phyloP scores from a whole-genome alignment of 768 basidiomycete genomes.

The Boletus sp. region DNA sequence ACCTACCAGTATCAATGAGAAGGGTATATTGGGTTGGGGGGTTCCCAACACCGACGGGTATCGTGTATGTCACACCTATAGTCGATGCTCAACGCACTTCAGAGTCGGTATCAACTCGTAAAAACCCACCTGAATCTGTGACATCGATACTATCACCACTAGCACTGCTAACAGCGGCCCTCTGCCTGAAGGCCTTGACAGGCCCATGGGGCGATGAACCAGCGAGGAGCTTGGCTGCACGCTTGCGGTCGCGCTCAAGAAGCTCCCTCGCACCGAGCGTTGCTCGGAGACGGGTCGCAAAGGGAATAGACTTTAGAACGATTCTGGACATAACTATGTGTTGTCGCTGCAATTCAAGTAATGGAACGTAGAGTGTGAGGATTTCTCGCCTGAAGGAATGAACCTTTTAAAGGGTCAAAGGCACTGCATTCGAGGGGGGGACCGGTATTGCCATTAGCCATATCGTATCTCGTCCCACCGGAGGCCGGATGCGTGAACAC shows the following conservation, averaged over 20 bases:
- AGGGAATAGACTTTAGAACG: slow-evolving; percentile 41
- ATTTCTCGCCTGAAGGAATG: not conserved
- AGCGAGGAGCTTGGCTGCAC: slow-evolving; percentile 54
- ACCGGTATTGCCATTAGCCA: not conserved
- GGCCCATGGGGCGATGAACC: slow-evolving; percentile 58
- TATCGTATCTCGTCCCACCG: not conserved
- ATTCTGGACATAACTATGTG: slow-evolving; percentile 35
- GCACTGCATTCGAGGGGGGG: not conserved
- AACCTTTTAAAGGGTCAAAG: slow-evolving; percentile 19
- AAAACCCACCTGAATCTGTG: slow-evolving; percentile 47
- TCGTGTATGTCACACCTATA: slow-evolving; percentile 52
- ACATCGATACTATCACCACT: slow-evolving; percentile 45
- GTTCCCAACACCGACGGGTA: slow-evolving; percentile 49
- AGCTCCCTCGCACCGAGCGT: slow-evolving; percentile 45
- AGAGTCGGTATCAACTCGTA: not conserved
- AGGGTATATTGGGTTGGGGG: slow-evolving; percentile 50
- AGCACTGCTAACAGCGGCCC: slow-evolving; percentile 4
- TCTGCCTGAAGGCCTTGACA: slow-evolving; percentile 26
- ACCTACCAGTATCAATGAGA: slow-evolving; percentile 56
- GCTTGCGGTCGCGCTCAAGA: slow-evolving; percentile 50
- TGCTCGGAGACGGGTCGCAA: slow-evolving; percentile 42
- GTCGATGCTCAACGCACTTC: not conserved
- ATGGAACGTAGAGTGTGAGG: not conserved
- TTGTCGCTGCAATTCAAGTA: not conserved
- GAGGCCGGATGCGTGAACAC: not conserved